Conservation (phyloP, 179 eudicot genomes). For the Beta corolliflora region DNA sequence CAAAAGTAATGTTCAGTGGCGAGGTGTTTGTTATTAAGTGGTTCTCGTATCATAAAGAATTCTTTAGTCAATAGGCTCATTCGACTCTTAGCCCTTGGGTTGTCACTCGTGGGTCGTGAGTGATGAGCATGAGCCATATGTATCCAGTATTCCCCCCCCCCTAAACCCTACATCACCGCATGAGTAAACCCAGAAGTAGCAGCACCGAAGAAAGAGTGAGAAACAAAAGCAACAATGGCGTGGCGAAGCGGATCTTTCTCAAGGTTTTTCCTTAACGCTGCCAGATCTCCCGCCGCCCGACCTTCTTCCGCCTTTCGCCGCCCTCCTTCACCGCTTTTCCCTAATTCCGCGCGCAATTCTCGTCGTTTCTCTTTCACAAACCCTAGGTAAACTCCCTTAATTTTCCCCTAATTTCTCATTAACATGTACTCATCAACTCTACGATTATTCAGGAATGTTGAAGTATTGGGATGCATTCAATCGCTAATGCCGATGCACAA, state of each 20-base stretch:
- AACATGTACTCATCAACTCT: background rate
- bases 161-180: background rate
- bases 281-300: constrained; percentile 57
- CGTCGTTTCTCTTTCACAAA: constrained; percentile 56
- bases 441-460: constrained; percentile 24
- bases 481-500: constrained; percentile 48
- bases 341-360: constrained; percentile 38
- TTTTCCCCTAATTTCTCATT: background rate
- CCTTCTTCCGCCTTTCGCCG: constrained; percentile 50
- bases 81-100: too few species aligned
- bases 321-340: constrained; percentile 42
- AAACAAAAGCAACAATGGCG: constrained; percentile 33
- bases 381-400: constrained; percentile 46
- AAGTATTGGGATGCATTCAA: constrained; percentile 42
- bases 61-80: too few species aligned
- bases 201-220: background rate
- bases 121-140: too few species aligned
- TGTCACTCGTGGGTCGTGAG: too few species aligned
- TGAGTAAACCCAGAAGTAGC: background rate
- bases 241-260: constrained; percentile 76
- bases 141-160: background rate
- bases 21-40: too few species aligned
- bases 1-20: too few species aligned
- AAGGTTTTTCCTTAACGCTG: constrained; percentile 56
- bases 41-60: too few species aligned